A percentile compares a stretch with the other conserved stretches of the same genome.
Conservation (phyloP, 352 stramenopile species). For the Pythium phragmiticola region DNA sequence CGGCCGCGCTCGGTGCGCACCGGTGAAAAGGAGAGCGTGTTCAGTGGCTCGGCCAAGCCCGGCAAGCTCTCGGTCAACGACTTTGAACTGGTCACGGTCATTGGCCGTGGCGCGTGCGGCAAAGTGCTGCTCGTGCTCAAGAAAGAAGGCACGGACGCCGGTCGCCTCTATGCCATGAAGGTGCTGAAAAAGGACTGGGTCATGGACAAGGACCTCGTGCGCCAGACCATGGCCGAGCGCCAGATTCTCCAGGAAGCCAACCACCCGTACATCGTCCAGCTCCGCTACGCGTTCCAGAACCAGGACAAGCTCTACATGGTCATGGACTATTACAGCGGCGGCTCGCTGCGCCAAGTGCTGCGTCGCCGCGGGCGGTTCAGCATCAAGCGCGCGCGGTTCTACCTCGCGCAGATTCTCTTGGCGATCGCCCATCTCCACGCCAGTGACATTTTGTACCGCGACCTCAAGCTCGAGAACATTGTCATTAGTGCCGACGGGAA, state of each 20-base stretch:
- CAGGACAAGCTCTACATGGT: conserved; percentile 84
- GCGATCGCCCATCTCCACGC: conserved; percentile 62
- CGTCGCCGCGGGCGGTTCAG: conserved; percentile 64
- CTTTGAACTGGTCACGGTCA: conserved; percentile 73
- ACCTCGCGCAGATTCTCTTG: conserved; percentile 64
- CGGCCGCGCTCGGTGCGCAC: conserved; percentile 59
- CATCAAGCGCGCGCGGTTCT: conserved; percentile 70
- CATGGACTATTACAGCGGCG: conserved; percentile 80
- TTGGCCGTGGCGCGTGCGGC: conserved; percentile 64
- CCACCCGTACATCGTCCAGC: conserved; percentile 76
- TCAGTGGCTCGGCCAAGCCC: conserved; percentile 56
- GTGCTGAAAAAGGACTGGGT: conserved; percentile 82
- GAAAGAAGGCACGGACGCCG: conserved; percentile 58
- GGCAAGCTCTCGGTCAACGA: conserved; percentile 77
- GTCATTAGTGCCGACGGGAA: conserved; percentile 70
- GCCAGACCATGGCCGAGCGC: conserved; percentile 75
- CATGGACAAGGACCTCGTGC: conserved; percentile 79
- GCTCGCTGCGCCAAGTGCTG: conserved; percentile 64
- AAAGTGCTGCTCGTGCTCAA: conserved; percentile 73
- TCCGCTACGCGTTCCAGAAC: conserved; percentile 78
- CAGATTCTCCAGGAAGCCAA: conserved; percentile 72
- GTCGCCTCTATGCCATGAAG: conserved; percentile 73
- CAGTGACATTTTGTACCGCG: conserved; percentile 69
- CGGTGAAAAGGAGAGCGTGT: conserved; percentile 70
- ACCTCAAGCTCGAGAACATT: conserved; percentile 79